phyloP scores from a whole-genome alignment of 2,329 filamentous ascomycete species.

The Ophiostoma tasmaniense region DNA sequence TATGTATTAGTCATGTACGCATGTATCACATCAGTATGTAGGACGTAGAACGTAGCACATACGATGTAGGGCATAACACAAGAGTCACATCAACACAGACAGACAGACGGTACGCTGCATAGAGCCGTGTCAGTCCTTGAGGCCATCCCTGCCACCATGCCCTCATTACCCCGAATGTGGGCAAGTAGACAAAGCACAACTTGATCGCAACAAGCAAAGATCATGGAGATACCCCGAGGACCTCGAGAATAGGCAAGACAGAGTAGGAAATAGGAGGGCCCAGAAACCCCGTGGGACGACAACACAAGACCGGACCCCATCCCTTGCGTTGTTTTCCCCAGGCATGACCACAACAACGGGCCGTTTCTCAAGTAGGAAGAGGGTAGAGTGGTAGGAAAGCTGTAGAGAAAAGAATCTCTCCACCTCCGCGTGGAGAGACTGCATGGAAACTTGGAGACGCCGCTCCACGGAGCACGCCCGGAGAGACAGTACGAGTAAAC shows the following conservation, averaged over 20 bases:
- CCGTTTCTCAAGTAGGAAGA: neutral
- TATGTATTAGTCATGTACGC: neutral
- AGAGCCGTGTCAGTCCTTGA: neutral
- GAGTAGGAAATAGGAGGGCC: neutral
- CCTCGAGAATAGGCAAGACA: neutral
- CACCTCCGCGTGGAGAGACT: neutral
- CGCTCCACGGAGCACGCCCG: neutral
- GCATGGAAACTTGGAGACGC: neutral
- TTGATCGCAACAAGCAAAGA: neutral
- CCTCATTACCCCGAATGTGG: neutral
- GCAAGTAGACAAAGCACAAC: neutral
- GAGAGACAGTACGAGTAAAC: neutral
- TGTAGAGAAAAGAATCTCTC: neutral
- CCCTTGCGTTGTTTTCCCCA: neutral
- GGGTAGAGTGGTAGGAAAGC: neutral
- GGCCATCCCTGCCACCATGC: neutral
- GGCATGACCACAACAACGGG: slow-evolving; percentile 2
- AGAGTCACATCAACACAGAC: neutral
- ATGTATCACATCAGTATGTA: neutral
- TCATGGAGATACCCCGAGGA: neutral
- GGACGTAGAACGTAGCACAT: neutral
- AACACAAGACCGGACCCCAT: neutral
- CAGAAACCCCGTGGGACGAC: neutral
- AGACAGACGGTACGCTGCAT: neutral
- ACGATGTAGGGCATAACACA: neutral